Percentiles rank a stretch among this genome's conserved stretches.
Conservation (phyloP, 2,329 filamentous ascomycete genomes). For the Hymenoscyphus infarciens region DNA sequence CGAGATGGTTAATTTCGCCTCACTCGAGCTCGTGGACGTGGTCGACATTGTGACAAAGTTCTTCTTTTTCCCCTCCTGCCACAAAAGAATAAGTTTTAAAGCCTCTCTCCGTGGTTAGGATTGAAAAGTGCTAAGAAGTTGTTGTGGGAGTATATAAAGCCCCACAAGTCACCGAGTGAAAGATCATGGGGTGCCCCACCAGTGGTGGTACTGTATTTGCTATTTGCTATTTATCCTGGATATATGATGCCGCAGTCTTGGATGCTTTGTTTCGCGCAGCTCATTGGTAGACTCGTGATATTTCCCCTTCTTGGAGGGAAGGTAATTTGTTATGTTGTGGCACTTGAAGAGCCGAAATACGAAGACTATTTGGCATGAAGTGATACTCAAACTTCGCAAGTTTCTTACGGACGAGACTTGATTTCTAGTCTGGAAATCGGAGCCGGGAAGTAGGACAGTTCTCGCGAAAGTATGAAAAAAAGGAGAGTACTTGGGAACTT, state of each 20-base stretch:
- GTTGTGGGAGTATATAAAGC: neutral
- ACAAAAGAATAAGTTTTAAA: too few relatives aligned
- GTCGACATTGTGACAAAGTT: neutral
- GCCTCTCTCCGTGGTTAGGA: neutral
- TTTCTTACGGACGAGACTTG: too few relatives aligned
- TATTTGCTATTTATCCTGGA: neutral
- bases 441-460: too few relatives aligned
- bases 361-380: too few relatives aligned
- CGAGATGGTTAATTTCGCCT: conserved; percentile 10
- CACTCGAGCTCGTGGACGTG: neutral
- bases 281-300: neutral
- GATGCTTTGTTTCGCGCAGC: neutral
- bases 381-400: too few relatives aligned
- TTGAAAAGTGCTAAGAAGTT: neutral
- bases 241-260: neutral
- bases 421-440: too few relatives aligned
- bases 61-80: too few relatives aligned
- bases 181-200: conserved; percentile 2
- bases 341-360: too few relatives aligned
- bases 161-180: neutral
- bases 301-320: neutral
- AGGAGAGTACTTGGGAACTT: too few relatives aligned
- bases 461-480: too few relatives aligned
- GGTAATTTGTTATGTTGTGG: neutral
- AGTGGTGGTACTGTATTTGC: neutral